Conservation (phyloP, 805 yeast genomes). For the Danielia oregonensis region DNA sequence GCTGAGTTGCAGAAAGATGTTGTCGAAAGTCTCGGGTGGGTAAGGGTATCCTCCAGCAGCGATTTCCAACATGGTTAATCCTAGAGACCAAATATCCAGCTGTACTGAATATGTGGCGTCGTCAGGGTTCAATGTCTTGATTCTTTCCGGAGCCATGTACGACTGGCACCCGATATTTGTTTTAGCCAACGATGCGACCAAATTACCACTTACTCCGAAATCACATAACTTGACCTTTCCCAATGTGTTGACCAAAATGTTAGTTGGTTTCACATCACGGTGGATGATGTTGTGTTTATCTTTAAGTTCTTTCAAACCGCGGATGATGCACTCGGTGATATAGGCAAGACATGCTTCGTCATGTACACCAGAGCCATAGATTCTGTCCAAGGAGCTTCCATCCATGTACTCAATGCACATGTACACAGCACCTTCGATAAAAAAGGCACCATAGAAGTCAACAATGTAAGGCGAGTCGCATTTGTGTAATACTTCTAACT, state of each 20-base stretch:
- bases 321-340: conserved; percentile 73
- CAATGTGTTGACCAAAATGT: conserved; percentile 71
- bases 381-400: conserved; percentile 88
- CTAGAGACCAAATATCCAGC: conserved; percentile 94
- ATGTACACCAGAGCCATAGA: conserved; percentile 58
- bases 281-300: conserved; percentile 91
- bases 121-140: conserved; percentile 68
- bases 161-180: conserved; percentile 98
- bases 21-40: conserved; percentile 88
- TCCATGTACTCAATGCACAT: conserved; percentile 99
- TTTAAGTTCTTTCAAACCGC: conserved; percentile 79
- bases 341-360: conserved; percentile 79
- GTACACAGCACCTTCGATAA: conserved; percentile 95
- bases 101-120: conserved; percentile 85
- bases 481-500: conserved; percentile 86
- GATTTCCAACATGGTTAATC: conserved; percentile 79
- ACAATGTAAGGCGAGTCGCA: conserved; percentile 90
- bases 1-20: conserved; percentile 86
- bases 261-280: conserved; percentile 96
- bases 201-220: conserved; percentile 92
- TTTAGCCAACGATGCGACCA: conserved; percentile 91
- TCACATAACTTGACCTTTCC: conserved; percentile 94
- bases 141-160: conserved; percentile 98
- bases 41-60: conserved; percentile 94
- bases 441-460: conserved; percentile 96